These are phyloP conservation scores for Geosmithia putterillii DNA, from an alignment of 2,329 filamentous ascomycete genomes.

Conservation along the genomic window DNA sequence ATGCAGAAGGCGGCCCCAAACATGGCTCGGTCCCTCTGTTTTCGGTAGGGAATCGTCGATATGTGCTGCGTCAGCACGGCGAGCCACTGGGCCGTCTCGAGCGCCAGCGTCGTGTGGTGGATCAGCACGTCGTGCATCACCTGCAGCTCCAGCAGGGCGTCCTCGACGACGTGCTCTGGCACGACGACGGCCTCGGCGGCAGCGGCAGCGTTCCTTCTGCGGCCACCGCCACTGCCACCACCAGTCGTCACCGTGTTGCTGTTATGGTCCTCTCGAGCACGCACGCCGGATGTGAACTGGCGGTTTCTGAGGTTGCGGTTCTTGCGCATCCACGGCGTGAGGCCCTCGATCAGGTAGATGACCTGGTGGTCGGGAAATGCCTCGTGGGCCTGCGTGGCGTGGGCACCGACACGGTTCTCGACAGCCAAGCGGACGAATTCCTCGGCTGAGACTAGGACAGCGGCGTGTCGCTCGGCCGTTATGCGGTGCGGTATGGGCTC, in stretches of 20 bases:
- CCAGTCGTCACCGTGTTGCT: background rate
- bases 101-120: constrained; percentile 49
- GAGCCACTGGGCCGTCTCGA: constrained; percentile 64
- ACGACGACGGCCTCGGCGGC: constrained; percentile 30
- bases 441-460: constrained; percentile 49
- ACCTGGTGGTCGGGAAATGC: constrained; percentile 39
- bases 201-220: constrained; percentile 26
- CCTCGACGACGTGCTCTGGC: constrained; percentile 57
- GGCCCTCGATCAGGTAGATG: constrained; percentile 63
- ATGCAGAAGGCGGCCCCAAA: constrained; percentile 61
- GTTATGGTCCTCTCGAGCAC: constrained; percentile 22
- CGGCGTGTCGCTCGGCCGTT: constrained; percentile 44
- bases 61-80: constrained; percentile 66
- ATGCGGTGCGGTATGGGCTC: constrained; percentile 44
- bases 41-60: constrained; percentile 61
- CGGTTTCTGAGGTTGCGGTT: constrained; percentile 56
- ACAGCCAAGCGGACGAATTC: constrained; percentile 53
- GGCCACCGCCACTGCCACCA: too few species aligned
- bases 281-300: constrained; percentile 54
- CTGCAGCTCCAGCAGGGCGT: constrained; percentile 58
- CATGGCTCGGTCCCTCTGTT: constrained; percentile 32
- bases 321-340: constrained; percentile 53
- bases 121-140: constrained; percentile 54
- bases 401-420: constrained; percentile 38
- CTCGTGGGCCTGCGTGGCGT: constrained; percentile 42